Base-by-base conservation (phyloP, 371 early-diverging fungal species). In the Circinella umbellata region DNA sequence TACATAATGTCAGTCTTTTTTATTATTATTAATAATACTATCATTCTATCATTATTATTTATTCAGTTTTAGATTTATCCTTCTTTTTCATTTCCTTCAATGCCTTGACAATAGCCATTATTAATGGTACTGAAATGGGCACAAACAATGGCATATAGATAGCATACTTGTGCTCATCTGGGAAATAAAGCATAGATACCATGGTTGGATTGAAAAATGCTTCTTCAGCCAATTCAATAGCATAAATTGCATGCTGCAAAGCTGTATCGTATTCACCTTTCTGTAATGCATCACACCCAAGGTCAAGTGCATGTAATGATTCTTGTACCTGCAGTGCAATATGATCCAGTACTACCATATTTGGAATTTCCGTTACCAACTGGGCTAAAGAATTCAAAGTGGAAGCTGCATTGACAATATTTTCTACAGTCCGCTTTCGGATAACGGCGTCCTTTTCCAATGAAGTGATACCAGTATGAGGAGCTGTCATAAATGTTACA, bases 141-240 rank as follows among this genome's bases (percentile, higher is more conserved):
- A 97, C 89, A 79, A 98, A 97, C 66, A 96, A 81, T n/a, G 99
- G 99, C 93, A 95, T 91, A 76, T 97, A 98, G 46, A 98, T 94
- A 14, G 98, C 99, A 64, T 92, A 93, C 75, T 94, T 96, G 82
- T 98, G 99, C 75, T 98, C 98, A 69, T 94, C 92, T 1, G 99
- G 99, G 80, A 98, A 98, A 74, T 98, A 98, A 5, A 97, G 86
- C 91, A 96, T 86, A 4, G 96, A 90, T 2, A 97, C 95, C 98
- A 98, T 97, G 11, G 94, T 95, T 1, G 96, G 96, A 69, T 98
- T 95, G 86, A 97, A 98, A 74, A 98, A 98, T 5, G 98, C 98
- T 13, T 85, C 79, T 77, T 96, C 96, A 0, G 98, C 89, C 18
- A 85, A 69, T 27, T 79, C 80, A 10, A 94, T 76, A 0, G 95